Conservation (phyloP, 768 basidiomycete genomes). For the Collybiopsis luxurians region DNA sequence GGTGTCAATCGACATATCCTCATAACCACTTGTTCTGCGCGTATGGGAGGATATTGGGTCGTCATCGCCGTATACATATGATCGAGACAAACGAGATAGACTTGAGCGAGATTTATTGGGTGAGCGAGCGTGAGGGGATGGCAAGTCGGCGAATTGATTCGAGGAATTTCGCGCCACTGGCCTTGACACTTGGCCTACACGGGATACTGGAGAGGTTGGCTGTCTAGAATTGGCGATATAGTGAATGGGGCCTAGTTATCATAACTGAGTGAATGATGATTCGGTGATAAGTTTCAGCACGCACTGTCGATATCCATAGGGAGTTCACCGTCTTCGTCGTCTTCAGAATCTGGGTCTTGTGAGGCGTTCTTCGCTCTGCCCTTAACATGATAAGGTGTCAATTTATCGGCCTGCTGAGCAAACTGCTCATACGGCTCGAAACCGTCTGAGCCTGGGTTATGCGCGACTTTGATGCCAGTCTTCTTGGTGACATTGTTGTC, state of each 20-base stretch:
- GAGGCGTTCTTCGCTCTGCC: conserved; percentile 43
- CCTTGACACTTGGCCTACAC: conserved; percentile 39
- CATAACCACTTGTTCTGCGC: conserved; percentile 22
- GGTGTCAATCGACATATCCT: conserved; percentile 18
- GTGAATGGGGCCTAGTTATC: conserved; percentile 38
- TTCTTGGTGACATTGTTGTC: conserved; percentile 80
- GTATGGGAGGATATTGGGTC: conserved; percentile 15
- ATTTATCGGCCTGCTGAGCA: conserved; percentile 64
- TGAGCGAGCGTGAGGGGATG: conserved; percentile 47
- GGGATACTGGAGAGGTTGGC: conserved; percentile 37
- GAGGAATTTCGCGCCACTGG: conserved; percentile 49
- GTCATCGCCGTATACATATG: conserved; percentile 17
- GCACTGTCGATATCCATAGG: conserved; percentile 73
- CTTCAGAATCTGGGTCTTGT: conserved; percentile 37
- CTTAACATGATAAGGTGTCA: conserved; percentile 58
- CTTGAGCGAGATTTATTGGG: conserved; percentile 31
- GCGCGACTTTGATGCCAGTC: conserved; percentile 68
- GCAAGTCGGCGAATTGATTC: conserved; percentile 61
- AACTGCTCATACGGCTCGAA: conserved; percentile 81
- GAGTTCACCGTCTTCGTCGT: conserved; percentile 68
- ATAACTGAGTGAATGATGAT: conserved; percentile 20
- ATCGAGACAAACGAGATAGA: conserved; percentile 31
- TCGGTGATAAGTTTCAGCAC: conserved; percentile 21
- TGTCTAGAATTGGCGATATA: conserved; percentile 40
- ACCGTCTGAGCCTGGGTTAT: conserved; percentile 73